Evolutionary conservation across 2,329 filamentous ascomycete species (phyloP), one percentile per base, ranked within the genome.

Genomic region (Exserohilum rostratum): DNA sequence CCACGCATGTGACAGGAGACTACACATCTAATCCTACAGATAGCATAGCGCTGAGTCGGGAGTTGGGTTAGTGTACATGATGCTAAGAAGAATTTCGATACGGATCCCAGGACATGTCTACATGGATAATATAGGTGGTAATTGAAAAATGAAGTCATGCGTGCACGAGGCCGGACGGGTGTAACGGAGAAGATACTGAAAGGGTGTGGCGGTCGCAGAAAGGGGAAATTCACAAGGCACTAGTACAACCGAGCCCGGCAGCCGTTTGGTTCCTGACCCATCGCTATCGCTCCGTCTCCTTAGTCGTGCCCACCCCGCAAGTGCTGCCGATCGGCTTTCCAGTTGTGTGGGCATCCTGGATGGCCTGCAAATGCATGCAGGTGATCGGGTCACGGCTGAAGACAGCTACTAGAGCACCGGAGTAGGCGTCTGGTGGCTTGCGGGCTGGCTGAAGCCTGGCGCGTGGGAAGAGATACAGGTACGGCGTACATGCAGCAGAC

Each of bases 221-320:
- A 57, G 51, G 55, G 51, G 55, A 51, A 30, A 25, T n/a, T 20
- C 30, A 33, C 25, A 49, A 37, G 38, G 18, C 51, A 48, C 55
- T 55, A 60, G 51, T 48, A 55, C 17, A 60, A 44, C 51, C 57
- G 48, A 58, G 48, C 45, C 31, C 25, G 37, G 29, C 27, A 29
- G 25, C 40, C 27, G 40, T 37, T 43, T 30, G 22, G 39, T 43
- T 31, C 39, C 25, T 43, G 39, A 17, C 9, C 33, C n/a, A 46
- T 46, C 18, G 9, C 13, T 9, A 15, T 7, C 42, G 12, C 6
- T 17, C 29, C 29, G 13, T 37, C 35, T 46, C 22, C 31, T 37
- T 27, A 6, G 22, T 46, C 44, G 33, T 29, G 20, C 1, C 3
- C 44, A 37, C 31, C 44, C 44, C 44, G 44, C 44, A 46, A 37